Evolutionary conservation across 345 rosid genomes (phyloP).

Genomic region (Corchorus olitorius): DNA sequence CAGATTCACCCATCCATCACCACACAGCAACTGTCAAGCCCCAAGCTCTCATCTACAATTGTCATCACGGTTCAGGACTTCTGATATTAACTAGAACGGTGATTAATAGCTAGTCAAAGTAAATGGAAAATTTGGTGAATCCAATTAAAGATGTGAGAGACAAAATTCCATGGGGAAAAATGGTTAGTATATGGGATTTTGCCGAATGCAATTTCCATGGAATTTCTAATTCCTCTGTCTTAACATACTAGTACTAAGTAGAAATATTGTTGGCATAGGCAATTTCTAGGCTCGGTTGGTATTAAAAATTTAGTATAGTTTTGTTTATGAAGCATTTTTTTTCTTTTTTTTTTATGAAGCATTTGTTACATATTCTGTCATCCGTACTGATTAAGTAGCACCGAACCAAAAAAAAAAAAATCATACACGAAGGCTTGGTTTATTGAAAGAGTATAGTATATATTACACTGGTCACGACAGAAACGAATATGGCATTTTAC

Average conservation of each 20-base stretch:
- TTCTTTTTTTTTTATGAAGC: neutral
- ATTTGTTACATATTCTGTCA: neutral
- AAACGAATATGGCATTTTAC: constrained; percentile 6
- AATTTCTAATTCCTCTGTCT: no score
- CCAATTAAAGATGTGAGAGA: no score
- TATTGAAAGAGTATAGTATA: neutral
- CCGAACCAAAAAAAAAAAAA: neutral
- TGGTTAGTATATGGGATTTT: no score
- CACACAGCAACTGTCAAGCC: neutral
- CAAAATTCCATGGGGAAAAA: no score
- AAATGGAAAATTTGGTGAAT: no score
- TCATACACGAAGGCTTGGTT: neutral
- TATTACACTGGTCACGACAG: constrained; percentile 8
- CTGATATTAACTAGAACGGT: no score
- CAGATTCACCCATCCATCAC: neutral
- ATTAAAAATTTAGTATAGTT: no score
- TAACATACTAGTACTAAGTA: no score
- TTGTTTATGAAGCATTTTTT: neutral
- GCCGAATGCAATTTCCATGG: no score
- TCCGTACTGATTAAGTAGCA: neutral
- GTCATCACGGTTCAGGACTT: neutral
- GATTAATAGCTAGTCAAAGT: no score
- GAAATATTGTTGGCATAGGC: no score
- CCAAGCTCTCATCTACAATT: neutral
- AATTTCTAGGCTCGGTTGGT: no score